Base-by-base conservation (phyloP, 371 early-diverging fungal species). In the Choanephora cucurbitarum region DNA sequence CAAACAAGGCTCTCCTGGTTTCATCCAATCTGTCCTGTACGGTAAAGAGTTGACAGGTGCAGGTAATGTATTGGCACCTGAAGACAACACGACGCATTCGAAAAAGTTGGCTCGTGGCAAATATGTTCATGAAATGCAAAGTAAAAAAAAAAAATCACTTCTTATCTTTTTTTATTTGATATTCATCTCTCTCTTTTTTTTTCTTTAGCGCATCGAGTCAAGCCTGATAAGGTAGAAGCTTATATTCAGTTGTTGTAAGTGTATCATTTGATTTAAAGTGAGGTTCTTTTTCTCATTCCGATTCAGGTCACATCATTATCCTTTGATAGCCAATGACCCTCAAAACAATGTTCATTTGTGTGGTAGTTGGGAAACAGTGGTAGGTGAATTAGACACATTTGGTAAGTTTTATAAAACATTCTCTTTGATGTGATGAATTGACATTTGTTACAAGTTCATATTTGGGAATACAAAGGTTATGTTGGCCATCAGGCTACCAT, bases 401-500 rank as follows among this genome's bases (percentile, higher is more conserved):
- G 80, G 91, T 87, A 82, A 63, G 24, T 42, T 42, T 34, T 28
- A 7, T 28, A 28, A 28, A 28, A 5, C 28, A 7, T 4, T 32
- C 10, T 17, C 23, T 48, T n/a, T n/a, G n/a, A n/a, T n/a, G n/a
- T n/a, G n/a, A n/a, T n/a, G n/a, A n/a, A n/a, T n/a, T n/a, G n/a
- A n/a, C n/a, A n/a, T n/a, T n/a, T n/a, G n/a, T n/a, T n/a, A n/a
- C n/a, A n/a, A 75, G 90, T 94, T 44, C 96, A 96, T 57, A 86
- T 96, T 62, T 95, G 95, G 95, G 93, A 96, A 72, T 95, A 93
- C 76, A 81, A 91, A 57, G 91, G 92, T 7, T 96, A 95, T 66
- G 80, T 79, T 9, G 93, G 91, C n/a, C 89, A 91, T 66, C 62
- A 80, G 32, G 69, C 78, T 19, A 84, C 86, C 2, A 72, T 77